A percentile compares a stretch with the other conserved stretches of the same genome.
Conservation (phyloP, 2,329 filamentous ascomycete genomes). For the Exophiala bonariae region DNA sequence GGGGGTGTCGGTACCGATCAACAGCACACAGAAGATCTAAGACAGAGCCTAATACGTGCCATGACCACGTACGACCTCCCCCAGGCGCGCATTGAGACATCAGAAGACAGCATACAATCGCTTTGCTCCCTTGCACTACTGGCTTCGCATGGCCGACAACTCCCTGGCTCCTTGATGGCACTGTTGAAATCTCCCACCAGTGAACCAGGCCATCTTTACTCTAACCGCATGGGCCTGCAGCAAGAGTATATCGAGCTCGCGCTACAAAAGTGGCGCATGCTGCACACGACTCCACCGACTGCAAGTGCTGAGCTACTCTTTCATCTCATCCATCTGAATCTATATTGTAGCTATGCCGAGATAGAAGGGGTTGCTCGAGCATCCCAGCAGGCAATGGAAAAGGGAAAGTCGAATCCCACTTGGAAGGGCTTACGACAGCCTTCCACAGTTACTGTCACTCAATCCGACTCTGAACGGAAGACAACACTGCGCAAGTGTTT, state of each 20-base stretch:
- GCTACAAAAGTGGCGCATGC: conserved; percentile 3
- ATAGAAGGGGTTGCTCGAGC: conserved; percentile 1
- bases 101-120: neutral
- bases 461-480: neutral
- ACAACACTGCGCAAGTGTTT: conserved; percentile 6
- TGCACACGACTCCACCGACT: neutral
- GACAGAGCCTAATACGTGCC: neutral
- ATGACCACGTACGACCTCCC: neutral
- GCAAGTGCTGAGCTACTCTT: neutral
- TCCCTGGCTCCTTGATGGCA: neutral
- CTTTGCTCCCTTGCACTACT: conserved; percentile 3
- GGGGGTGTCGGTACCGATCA: neutral
- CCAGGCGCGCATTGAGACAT: neutral
- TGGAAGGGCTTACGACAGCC: neutral
- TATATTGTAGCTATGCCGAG: conserved; percentile 3
- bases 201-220: neutral
- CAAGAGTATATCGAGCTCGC: conserved; percentile 7
- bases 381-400: neutral
- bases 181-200: neutral
- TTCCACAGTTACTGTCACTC: neutral
- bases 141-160: neutral
- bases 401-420: neutral
- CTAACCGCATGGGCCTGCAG: neutral
- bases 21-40: neutral
- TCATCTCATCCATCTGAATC: conserved; percentile 4